Percentiles rank a stretch among this genome's conserved stretches.
phyloP scores from a whole-genome alignment of 495 filamentous ascomycete species.

The Neurospora sp. region DNA sequence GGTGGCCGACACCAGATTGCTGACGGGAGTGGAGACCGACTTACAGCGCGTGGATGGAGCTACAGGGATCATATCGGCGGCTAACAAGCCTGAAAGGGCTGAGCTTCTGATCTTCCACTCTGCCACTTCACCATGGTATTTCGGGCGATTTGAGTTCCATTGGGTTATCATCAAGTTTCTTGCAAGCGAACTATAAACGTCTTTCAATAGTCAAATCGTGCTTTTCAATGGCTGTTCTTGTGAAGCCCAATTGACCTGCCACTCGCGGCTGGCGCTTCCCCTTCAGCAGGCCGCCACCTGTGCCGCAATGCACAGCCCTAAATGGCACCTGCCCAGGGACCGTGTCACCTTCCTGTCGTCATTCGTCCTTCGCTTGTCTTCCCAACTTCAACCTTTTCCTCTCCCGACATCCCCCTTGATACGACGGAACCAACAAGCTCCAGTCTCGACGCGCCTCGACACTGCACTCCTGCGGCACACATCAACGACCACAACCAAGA shows the following conservation, averaged over 20 bases:
- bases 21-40: not conserved
- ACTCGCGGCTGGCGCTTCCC: too few relatives aligned
- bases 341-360: not conserved
- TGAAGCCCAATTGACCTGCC: not conserved
- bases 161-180: not conserved
- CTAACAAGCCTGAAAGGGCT: not conserved
- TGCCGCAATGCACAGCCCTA: not conserved
- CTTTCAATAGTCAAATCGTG: not conserved
- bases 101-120: not conserved
- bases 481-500: not conserved
- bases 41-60: not conserved
- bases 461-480: not conserved
- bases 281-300: not conserved
- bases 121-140: not conserved
- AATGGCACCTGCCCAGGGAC: not conserved
- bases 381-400: not conserved
- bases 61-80: not conserved
- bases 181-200: not conserved
- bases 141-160: not conserved
- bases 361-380: not conserved
- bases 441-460: not conserved
- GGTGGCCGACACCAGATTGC: not conserved
- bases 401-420: not conserved
- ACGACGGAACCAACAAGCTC: not conserved
- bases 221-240: not conserved